Evolutionary conservation across 1,139 yeast species (phyloP).

Genomic region (Scheffersomyces segobiensis): DNA sequence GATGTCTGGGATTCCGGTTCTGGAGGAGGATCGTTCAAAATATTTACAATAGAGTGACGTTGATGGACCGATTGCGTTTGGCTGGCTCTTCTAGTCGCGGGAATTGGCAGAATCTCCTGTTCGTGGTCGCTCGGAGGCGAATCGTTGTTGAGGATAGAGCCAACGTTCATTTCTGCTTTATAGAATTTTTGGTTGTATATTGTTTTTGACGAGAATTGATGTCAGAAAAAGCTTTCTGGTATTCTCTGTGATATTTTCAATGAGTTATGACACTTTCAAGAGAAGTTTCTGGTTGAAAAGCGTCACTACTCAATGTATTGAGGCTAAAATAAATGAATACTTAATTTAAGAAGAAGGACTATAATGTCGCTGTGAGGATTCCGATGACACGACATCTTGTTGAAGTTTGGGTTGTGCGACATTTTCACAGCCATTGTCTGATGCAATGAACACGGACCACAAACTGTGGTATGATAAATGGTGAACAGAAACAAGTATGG

Average conservation of each 20-base stretch:
- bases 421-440: not conserved
- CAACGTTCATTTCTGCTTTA: slow-evolving; percentile 39
- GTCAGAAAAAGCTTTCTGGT: not conserved
- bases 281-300: not conserved
- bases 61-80: slow-evolving; percentile 6
- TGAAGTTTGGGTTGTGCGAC: not conserved
- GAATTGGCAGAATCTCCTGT: not conserved
- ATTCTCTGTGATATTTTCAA: not conserved
- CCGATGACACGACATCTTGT: not conserved
- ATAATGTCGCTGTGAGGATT: not conserved
- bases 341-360: not conserved
- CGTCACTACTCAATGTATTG: not conserved
- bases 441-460: too few relatives aligned
- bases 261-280: not conserved
- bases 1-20: not conserved
- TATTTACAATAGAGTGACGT: slow-evolving; percentile 24
- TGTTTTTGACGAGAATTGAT: not conserved
- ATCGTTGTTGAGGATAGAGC: slow-evolving; percentile 47
- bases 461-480: not conserved
- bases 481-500: not conserved
- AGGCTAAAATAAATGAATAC: too few relatives aligned
- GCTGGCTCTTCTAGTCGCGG: not conserved
- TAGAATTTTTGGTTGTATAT: not conserved
- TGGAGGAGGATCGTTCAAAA: slow-evolving; percentile 19
- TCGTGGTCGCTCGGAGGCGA: slow-evolving; percentile 35